Base-by-base conservation (phyloP, 2,329 filamentous ascomycete genomes). In the Basipetospora chlamydospora region DNA sequence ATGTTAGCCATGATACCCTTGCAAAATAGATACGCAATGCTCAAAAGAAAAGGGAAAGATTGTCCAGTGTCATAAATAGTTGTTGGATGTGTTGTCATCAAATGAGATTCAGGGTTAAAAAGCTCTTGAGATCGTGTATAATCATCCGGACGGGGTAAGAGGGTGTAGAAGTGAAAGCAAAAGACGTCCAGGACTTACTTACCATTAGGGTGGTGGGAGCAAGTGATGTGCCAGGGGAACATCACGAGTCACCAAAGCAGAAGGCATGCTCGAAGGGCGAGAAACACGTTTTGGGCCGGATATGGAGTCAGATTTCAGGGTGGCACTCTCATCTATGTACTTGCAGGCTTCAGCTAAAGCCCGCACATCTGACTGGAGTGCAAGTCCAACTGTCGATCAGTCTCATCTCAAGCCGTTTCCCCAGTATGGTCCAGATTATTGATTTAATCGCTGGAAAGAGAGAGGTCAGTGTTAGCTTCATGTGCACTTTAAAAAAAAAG, bases 81-180 rank as follows among this genome's bases (percentile, higher is more conserved):
- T 73, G n/a, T n/a, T n/a, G n/a, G 60, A 67, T 69, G 60, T 64
- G 61, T 51, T 55, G 46, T 48, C 57, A 58, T 73, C 69, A 70
- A 73, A 66, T 73, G 30, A 64, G 54, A 58, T 62, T 70, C 70
- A 74, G 70, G 69, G 69, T 76, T 75, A 75, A 76, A 76, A 76
- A 76, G 70, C 70, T 74, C 70, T 67, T 71, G 65, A 62, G 54
- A 55, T 57, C 59, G 62, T 52, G 26, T 64, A 58, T 65, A 70
- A 73, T 73, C 70, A 67, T 74, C 44, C 65, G 26, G 28, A 31
- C 28, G 35, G 26, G 7, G 28, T 23, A 28, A 21, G 10, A 28
- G 23, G 35, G n/a, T n/a, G n/a, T n/a, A n/a, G n/a, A n/a, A n/a
- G 18, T 12, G 13, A 7, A 18, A 43, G 36, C 42, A 41, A 15